Percentiles rank a stretch among this genome's conserved stretches.
phyloP scores from a whole-genome alignment of 164 flowering plant species.

The Taxillus chinensis region DNA sequence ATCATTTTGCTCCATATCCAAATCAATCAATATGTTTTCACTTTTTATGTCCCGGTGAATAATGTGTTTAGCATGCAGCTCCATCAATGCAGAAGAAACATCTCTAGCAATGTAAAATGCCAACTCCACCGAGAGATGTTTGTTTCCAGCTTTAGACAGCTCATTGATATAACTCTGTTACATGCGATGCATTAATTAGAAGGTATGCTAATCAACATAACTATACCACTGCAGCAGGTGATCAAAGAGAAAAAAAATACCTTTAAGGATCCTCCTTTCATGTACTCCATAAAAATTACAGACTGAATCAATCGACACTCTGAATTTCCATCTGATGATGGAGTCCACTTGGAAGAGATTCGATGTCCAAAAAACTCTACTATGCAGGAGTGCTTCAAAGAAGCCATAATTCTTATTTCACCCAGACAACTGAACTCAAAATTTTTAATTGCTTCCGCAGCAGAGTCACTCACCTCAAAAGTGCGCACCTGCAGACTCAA shows the following conservation, averaged over 20 bases:
- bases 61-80: conserved; percentile 73
- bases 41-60: conserved; percentile 95
- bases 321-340: conserved; percentile 35
- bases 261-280: conserved; percentile 80
- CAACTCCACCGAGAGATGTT: conserved; percentile 44
- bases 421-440: conserved; percentile 75
- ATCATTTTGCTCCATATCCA: conserved; percentile 50
- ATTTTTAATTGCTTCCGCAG: conserved; percentile 41
- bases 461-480: conserved; percentile 32
- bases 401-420: conserved; percentile 76
- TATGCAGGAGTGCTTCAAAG: conserved; percentile 66
- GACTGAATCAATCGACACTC: conserved; percentile 45
- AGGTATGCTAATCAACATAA: neutral
- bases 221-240: neutral
- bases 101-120: conserved; percentile 66
- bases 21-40: conserved; percentile 77
- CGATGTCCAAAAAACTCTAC: conserved; percentile 85
- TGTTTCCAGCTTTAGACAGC: conserved; percentile 49
- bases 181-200: neutral
- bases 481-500: conserved; percentile 57
- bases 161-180: conserved; percentile 52
- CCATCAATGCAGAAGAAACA: conserved; percentile 65
- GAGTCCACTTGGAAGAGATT: conserved; percentile 62
- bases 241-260: conserved; percentile 22
- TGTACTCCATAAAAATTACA: conserved; percentile 66